A percentile compares a stretch with the other conserved stretches of the same genome.
These are phyloP conservation scores for Neoboletus magnificus DNA, from an alignment of 768 basidiomycete species.

Conservation along the genomic window DNA sequence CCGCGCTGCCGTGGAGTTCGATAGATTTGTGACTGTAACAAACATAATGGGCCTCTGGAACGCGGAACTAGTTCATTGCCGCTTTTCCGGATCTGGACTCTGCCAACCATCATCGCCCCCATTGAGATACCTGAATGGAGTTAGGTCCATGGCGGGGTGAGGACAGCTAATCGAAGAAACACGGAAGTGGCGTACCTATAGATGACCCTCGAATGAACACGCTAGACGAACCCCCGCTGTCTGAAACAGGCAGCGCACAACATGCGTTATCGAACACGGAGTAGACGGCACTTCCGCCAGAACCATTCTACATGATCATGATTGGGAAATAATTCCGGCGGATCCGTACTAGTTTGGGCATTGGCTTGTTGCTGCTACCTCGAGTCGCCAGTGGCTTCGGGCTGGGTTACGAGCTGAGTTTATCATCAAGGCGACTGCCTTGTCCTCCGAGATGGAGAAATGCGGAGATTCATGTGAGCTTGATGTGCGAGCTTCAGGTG, in stretches of 20 bases:
- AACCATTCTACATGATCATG: conserved; percentile 75
- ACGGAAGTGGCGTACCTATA: conserved; percentile 39
- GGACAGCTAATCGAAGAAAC: conserved; percentile 4
- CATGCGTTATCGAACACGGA: conserved; percentile 74
- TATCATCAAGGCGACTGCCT: not conserved
- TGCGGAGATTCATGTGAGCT: not conserved
- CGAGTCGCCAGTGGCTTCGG: not conserved
- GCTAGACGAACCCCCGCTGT: conserved; percentile 90
- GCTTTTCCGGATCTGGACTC: not conserved
- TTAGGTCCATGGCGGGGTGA: not conserved
- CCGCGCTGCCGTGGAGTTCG: not conserved
- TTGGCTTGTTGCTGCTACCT: not conserved
- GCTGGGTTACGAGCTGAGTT: not conserved
- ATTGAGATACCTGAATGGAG: not conserved
- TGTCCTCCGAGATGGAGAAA: not conserved
- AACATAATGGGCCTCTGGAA: not conserved
- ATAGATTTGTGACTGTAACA: not conserved
- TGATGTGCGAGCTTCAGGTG: not conserved
- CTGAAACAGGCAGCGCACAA: conserved; percentile 87
- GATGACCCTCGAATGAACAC: conserved; percentile 64
- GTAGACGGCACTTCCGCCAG: conserved; percentile 78
- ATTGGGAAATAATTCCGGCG: not conserved
- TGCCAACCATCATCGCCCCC: not conserved
- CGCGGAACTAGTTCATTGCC: not conserved
- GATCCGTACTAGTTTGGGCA: too few species aligned